Conservation (phyloP, 2,329 filamentous ascomycete genomes). For the Exophiala mesophila region DNA sequence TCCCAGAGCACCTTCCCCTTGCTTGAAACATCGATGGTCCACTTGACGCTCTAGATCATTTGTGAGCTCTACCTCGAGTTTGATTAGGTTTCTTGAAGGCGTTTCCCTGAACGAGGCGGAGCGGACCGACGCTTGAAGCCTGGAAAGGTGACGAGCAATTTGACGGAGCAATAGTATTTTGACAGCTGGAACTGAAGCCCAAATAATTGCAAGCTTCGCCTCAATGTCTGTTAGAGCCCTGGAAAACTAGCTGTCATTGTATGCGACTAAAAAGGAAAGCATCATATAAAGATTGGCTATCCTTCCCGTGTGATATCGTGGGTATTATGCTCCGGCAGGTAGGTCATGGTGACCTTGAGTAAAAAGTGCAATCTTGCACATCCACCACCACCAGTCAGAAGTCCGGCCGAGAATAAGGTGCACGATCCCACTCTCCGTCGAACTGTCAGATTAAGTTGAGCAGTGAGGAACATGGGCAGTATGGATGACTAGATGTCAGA, state of each 20-base stretch:
- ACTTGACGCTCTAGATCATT: no score
- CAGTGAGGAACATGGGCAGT: constrained; percentile 16
- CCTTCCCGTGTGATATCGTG: constrained; percentile 18
- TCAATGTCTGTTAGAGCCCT: constrained; percentile 18
- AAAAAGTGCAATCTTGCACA: constrained; percentile 11
- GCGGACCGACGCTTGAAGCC: background rate
- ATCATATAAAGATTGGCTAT: constrained; percentile 15
- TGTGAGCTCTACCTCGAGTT: background rate
- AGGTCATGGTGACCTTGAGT: constrained; percentile 14
- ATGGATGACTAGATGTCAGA: constrained; percentile 19
- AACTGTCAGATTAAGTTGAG: constrained; percentile 10
- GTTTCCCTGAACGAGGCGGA: background rate
- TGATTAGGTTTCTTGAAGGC: background rate
- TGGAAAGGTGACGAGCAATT: background rate
- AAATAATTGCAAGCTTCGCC: constrained; percentile 20
- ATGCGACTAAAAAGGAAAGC: no score
- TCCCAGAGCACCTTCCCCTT: background rate
- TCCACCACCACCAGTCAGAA: constrained; percentile 16
- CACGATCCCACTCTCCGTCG: constrained; percentile 13
- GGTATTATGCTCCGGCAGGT: constrained; percentile 10
- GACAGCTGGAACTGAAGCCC: constrained; percentile 17
- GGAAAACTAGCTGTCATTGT: constrained; percentile 1
- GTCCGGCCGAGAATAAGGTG: constrained; percentile 16
- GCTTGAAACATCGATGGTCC: no score
- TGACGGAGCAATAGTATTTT: constrained; percentile 11